phyloP scores from a whole-genome alignment of 73 alveolate species.

The Stentor coeruleus region DNA sequence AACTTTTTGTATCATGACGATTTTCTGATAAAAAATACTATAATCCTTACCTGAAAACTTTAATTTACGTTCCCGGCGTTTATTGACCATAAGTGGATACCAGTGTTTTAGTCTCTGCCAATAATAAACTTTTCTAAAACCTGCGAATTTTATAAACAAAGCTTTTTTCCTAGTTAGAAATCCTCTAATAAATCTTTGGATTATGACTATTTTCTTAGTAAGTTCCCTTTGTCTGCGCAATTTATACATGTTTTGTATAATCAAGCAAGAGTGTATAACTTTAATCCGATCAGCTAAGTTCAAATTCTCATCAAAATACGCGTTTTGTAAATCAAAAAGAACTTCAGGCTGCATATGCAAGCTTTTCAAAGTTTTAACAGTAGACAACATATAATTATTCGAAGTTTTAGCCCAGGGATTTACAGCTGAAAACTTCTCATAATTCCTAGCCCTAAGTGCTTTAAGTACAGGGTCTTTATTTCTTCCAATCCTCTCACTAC shows the following conservation, averaged over 20 bases:
- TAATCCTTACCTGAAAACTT: background rate
- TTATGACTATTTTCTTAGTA: background rate
- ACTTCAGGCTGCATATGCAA: background rate
- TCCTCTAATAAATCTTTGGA: background rate
- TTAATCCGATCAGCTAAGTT: background rate
- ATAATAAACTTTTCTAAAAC: background rate
- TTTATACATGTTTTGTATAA: background rate
- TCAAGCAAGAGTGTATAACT: conserved; percentile 19
- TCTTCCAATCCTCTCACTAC: background rate
- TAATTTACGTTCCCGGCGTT: background rate
- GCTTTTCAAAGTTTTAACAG: background rate
- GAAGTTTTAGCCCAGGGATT: background rate
- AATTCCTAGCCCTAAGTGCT: conserved; percentile 20
- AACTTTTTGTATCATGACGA: background rate
- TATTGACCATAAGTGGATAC: background rate
- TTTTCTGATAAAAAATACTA: background rate
- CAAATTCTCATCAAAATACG: conserved; percentile 19
- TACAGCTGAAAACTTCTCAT: conserved; percentile 8
- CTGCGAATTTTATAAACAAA: background rate
- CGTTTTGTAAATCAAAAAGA: conserved; percentile 9
- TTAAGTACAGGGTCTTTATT: background rate
- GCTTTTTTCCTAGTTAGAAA: background rate
- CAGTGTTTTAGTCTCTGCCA: conserved; percentile 21
- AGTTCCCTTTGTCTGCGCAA: background rate
- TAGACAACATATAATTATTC: background rate